These are phyloP conservation scores for Graphilbum fragrans DNA, from an alignment of 2,329 filamentous ascomycete genomes.

Conservation along the genomic window DNA sequence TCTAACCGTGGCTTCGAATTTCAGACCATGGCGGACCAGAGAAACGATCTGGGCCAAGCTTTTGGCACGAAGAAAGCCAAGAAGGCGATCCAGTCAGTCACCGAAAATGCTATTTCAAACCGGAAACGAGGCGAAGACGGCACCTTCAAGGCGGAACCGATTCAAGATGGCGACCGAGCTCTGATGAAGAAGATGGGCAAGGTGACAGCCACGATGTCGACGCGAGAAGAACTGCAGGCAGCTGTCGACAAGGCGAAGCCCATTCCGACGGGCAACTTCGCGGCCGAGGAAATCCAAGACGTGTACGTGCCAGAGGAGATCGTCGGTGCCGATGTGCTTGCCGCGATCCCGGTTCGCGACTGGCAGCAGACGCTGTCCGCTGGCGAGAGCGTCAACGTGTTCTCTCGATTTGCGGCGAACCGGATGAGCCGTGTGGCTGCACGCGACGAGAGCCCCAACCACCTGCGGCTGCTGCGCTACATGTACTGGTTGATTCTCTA, in stretches of 20 bases:
- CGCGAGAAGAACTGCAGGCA: constrained; percentile 24
- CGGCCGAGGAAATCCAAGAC: constrained; percentile 55
- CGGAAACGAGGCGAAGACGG: constrained; percentile 31
- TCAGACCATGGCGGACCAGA: constrained; percentile 45
- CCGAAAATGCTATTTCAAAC: constrained; percentile 54
- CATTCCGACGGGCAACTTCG: constrained; percentile 56
- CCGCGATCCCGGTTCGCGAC: constrained; percentile 55
- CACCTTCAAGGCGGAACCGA: constrained; percentile 16
- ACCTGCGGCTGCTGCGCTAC: constrained; percentile 49
- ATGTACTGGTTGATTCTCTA: constrained; percentile 45
- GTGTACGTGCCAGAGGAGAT: constrained; percentile 59
- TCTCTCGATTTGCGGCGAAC: constrained; percentile 52
- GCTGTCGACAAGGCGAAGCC: constrained; percentile 58
- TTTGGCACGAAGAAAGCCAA: constrained; percentile 82
- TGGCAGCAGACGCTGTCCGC: constrained; percentile 59
- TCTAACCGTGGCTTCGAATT: neutral
- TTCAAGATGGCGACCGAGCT: constrained; percentile 36
- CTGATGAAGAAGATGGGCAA: constrained; percentile 53
- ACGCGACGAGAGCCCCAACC: constrained; percentile 18
- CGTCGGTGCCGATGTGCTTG: constrained; percentile 56
- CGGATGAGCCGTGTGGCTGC: constrained; percentile 43
- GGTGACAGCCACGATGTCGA: constrained; percentile 41
- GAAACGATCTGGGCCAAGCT: constrained; percentile 59
- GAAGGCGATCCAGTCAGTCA: constrained; percentile 59
- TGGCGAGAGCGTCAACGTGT: constrained; percentile 41